phyloP scores from a whole-genome alignment of 805 yeast genomes.

The Candida maesae region DNA sequence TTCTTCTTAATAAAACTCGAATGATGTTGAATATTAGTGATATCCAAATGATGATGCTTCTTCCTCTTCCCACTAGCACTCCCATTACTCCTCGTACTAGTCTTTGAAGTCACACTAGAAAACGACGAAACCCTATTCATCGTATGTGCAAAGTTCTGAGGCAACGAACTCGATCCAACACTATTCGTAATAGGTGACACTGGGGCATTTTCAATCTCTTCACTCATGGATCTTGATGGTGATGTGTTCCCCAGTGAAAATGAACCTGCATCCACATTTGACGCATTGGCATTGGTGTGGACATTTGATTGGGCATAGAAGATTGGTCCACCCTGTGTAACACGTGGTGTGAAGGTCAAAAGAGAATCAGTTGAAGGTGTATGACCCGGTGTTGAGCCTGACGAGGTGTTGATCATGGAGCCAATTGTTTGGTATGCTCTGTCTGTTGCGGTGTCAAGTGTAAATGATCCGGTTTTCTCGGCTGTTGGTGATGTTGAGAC shows the following conservation, averaged over 20 bases:
- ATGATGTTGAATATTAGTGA: slow-evolving; percentile 12
- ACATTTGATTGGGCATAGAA: too few relatives aligned
- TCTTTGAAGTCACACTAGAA: slow-evolving; percentile 18
- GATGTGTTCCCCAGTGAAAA: neutral
- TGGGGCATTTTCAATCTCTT: neutral
- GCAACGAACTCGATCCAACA: neutral
- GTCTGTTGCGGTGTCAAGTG: neutral
- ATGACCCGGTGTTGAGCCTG: too few relatives aligned
- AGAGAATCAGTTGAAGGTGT: slow-evolving; percentile 8
- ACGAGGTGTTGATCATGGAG: too few relatives aligned
- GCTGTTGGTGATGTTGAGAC: slow-evolving; percentile 12
- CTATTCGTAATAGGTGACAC: slow-evolving; percentile 1
- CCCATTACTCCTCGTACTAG: slow-evolving; percentile 6
- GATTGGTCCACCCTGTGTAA: neutral
- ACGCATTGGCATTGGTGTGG: too few relatives aligned
- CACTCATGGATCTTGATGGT: slow-evolving; percentile 10
- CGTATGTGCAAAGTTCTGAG: neutral
- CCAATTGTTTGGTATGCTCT: too few relatives aligned
- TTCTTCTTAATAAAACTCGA: slow-evolving; percentile 9
- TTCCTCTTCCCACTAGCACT: slow-evolving; percentile 13
- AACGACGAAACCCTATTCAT: slow-evolving; percentile 17
- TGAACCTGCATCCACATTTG: too few relatives aligned
- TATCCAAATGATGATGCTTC: slow-evolving; percentile 27
- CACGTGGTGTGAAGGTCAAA: slow-evolving; percentile 5
- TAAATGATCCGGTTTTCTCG: neutral